Conservation (phyloP, 2,329 filamentous ascomycete genomes). For the Fonsecaea pugnacius region DNA sequence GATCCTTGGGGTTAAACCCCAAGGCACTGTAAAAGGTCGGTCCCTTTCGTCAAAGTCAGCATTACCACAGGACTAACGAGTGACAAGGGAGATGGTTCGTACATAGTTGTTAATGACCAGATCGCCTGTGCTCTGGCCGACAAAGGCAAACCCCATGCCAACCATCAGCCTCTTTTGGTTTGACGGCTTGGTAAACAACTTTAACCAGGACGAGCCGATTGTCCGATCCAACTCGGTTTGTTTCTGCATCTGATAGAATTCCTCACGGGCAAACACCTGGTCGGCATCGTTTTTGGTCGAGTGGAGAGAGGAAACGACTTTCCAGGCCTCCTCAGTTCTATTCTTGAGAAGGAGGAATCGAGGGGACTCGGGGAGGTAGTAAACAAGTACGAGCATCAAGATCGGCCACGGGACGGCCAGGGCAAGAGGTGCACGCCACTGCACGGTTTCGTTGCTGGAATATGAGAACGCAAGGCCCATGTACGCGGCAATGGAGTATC, state of each 20-base stretch:
- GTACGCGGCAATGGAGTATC: conserved; percentile 26
- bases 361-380: conserved; percentile 49
- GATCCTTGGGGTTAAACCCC: background rate
- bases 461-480: conserved; percentile 26
- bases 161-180: background rate
- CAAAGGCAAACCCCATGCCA: background rate
- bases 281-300: conserved; percentile 45
- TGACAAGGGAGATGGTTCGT: background rate
- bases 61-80: too few relatives aligned
- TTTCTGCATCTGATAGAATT: conserved; percentile 51
- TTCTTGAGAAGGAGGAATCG: conserved; percentile 51
- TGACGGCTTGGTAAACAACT: background rate
- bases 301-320: conserved; percentile 50
- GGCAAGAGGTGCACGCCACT: conserved; percentile 35
- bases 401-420: conserved; percentile 43
- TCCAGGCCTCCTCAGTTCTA: conserved; percentile 47
- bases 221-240: conserved; percentile 47
- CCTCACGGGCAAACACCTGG: conserved; percentile 43
- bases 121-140: conserved; percentile 11
- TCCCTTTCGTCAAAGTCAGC: background rate
- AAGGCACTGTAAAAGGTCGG: conserved; percentile 1
- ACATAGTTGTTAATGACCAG: conserved; percentile 11
- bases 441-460: conserved; percentile 3
- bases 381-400: conserved; percentile 48
- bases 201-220: background rate